Evolutionary conservation across 2,329 filamentous ascomycete genomes (phyloP).

Genomic region (Colletotrichum echinochloae): DNA sequence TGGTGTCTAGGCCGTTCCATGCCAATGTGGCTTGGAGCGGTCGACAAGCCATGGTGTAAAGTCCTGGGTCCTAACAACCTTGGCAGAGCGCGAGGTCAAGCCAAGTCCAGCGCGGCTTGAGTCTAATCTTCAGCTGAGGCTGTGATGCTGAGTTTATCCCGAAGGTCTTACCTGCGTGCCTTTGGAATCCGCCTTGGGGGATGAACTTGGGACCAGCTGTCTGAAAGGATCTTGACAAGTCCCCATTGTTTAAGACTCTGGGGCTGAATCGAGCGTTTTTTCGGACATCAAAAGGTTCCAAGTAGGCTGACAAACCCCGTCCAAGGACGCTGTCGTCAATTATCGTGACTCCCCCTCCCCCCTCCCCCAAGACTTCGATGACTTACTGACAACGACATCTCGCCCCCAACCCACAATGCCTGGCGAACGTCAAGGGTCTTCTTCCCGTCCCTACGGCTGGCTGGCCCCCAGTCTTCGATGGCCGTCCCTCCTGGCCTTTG

Average conservation of each 20-base stretch:
- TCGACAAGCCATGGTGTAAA: neutral
- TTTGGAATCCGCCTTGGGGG: neutral
- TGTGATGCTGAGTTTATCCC: neutral
- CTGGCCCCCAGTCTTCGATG: neutral
- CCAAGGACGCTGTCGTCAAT: neutral
- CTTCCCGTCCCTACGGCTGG: conserved; percentile 2
- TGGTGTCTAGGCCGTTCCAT: neutral
- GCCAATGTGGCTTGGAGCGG: neutral
- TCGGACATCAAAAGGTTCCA: neutral
- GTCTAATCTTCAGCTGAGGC: neutral
- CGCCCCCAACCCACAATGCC: neutral
- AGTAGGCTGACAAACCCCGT: too few relatives aligned
- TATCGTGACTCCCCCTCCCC: too few relatives aligned
- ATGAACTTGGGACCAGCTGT: neutral
- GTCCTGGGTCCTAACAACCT: too few relatives aligned
- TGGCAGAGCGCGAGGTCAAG: too few relatives aligned
- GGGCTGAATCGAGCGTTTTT: neutral
- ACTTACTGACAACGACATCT: too few relatives aligned
- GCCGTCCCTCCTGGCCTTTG: conserved; percentile 5
- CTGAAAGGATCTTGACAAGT: neutral
- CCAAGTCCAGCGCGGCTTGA: neutral
- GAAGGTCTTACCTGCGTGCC: neutral
- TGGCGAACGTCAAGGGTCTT: neutral
- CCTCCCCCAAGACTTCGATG: neutral
- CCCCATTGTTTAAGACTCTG: too few relatives aligned